Evolutionary conservation across 495 filamentous ascomycete genomes (phyloP).

Genomic region (Terfezia boudieri): DNA sequence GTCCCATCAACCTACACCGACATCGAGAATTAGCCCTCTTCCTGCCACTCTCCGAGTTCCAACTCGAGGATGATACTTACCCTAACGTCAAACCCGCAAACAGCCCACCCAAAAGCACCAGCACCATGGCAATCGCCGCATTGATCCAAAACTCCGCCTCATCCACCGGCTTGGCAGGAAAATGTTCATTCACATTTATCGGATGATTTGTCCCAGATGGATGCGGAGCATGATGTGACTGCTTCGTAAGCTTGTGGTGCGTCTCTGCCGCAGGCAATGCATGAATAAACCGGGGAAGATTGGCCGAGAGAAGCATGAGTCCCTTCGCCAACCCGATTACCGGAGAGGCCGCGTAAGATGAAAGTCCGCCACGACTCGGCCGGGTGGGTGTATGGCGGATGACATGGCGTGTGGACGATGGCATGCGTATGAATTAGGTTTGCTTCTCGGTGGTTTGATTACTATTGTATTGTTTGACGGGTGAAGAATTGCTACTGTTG

Average conservation of each 20-base stretch:
- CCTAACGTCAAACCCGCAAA: slow-evolving; percentile 95
- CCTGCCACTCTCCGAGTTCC: slow-evolving; percentile 3
- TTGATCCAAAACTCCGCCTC: slow-evolving; percentile 37
- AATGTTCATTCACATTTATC: background rate
- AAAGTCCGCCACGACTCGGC: background rate
- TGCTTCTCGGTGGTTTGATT: background rate
- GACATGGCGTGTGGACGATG: background rate
- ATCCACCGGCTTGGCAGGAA: background rate
- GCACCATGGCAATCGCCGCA: slow-evolving; percentile 39
- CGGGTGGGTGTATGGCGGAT: background rate
- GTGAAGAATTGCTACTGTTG: too few relatives aligned
- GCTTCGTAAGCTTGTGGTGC: background rate
- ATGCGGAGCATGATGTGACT: background rate
- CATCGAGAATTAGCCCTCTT: background rate
- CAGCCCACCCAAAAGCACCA: slow-evolving; percentile 75
- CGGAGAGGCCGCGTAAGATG: background rate
- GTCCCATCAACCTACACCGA: slow-evolving; percentile 39
- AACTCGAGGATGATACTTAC: slow-evolving; percentile 18
- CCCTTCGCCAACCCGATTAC: background rate
- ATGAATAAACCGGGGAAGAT: slow-evolving; percentile 11
- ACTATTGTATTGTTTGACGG: too few relatives aligned
- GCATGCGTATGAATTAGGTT: background rate
- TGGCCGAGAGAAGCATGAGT: slow-evolving; percentile 5
- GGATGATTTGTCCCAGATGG: background rate
- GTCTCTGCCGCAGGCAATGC: slow-evolving; percentile 3